phyloP scores from a whole-genome alignment of 176 grass and related monocot genomes.

The Ensete glaucum region DNA sequence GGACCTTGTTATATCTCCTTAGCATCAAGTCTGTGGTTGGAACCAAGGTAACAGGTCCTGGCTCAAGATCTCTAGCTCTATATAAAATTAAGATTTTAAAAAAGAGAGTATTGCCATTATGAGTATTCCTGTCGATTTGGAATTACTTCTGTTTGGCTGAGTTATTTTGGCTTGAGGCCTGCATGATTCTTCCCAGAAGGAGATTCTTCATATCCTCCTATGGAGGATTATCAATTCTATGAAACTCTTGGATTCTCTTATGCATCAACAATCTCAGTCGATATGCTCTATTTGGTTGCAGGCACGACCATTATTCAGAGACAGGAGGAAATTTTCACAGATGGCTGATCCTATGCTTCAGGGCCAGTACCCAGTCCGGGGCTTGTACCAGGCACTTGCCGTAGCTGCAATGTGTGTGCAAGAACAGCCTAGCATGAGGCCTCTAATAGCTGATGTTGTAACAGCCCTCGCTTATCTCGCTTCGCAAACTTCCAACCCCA shows the following conservation, averaged over 20 bases:
- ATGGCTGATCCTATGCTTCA: neutral
- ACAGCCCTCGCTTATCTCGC: slow-evolving; percentile 1
- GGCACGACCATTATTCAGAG: slow-evolving; percentile 1
- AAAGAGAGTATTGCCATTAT: no score
- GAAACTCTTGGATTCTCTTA: neutral
- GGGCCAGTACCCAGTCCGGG: neutral
- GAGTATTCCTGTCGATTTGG: no score
- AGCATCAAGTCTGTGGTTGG: no score
- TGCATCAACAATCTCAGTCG: neutral
- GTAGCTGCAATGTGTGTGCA: slow-evolving; percentile 1
- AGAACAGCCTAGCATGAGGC: slow-evolving; percentile 3
- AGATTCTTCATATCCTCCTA: neutral
- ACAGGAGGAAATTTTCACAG: neutral
- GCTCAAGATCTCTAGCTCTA: no score
- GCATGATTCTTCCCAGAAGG: neutral
- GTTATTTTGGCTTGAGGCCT: no score
- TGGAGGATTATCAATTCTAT: neutral
- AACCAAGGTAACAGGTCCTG: no score
- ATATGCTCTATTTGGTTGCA: neutral
- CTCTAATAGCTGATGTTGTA: neutral
- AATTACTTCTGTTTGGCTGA: no score
- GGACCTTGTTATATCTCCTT: no score
- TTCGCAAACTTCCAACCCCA: neutral
- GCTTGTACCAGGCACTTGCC: neutral
- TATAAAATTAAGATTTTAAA: no score